Percentiles rank a stretch among this genome's conserved stretches.
Conservation (phyloP, 352 stramenopile species). For the Hyaloperonospora arabidopsidis region DNA sequence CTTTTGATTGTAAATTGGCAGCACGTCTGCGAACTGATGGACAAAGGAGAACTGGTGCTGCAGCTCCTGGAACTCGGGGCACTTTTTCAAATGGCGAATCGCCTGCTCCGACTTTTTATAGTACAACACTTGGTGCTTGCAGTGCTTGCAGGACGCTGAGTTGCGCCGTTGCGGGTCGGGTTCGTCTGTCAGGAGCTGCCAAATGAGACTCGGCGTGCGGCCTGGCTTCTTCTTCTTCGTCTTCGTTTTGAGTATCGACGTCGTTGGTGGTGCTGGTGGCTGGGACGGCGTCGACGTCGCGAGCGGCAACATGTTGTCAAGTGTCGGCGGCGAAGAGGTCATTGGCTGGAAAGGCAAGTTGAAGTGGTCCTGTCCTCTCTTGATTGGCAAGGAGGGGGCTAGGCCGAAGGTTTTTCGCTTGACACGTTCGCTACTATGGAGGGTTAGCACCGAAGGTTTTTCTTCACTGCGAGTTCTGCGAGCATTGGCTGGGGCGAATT, state of each 20-base stretch:
- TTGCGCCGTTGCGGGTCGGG: constrained; percentile 71
- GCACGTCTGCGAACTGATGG: constrained; percentile 66
- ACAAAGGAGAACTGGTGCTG: constrained; percentile 81
- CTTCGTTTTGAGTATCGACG: background rate
- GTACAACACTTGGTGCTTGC: constrained; percentile 78
- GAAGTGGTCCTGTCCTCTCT: constrained; percentile 16
- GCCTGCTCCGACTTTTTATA: constrained; percentile 85
- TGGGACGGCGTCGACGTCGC: constrained; percentile 3
- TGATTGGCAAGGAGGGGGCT: constrained; percentile 8
- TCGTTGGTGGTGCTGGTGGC: background rate
- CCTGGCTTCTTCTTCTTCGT: constrained; percentile 72
- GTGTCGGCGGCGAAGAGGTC: constrained; percentile 16
- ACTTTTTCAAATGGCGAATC: constrained; percentile 79
- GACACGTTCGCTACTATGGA: background rate
- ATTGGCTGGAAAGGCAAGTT: constrained; percentile 30
- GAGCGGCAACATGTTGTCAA: constrained; percentile 24
- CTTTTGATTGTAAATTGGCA: constrained; percentile 81
- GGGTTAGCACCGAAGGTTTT: constrained; percentile 19
- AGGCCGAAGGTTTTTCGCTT: no score
- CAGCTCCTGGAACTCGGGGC: constrained; percentile 63
- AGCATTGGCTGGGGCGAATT: constrained; percentile 13
- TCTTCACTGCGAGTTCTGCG: constrained; percentile 4
- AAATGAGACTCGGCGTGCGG: constrained; percentile 62
- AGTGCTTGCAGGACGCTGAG: constrained; percentile 72
- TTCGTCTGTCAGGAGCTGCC: constrained; percentile 77